phyloP scores from a whole-genome alignment of 805 yeast genomes.

The Cyberlindnera nakhonratchasimensis region DNA sequence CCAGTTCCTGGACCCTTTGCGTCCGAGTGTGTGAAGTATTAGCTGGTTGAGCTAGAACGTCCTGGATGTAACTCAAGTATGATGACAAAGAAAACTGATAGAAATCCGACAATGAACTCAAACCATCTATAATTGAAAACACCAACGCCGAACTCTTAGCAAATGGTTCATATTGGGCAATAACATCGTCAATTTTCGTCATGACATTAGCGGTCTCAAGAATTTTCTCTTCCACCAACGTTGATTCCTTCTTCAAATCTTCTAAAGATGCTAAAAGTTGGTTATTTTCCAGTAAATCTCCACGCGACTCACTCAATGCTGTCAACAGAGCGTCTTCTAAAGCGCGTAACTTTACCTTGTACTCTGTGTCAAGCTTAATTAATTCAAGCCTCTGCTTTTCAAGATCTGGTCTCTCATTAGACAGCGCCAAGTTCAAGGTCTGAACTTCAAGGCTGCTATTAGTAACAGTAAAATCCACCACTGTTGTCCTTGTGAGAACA shows the following conservation, averaged over 20 bases:
- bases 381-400: constrained; percentile 55
- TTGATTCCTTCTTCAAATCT: constrained; percentile 58
- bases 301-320: constrained; percentile 53
- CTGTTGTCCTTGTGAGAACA: constrained; percentile 57
- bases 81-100: constrained; percentile 57
- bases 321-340: constrained; percentile 59
- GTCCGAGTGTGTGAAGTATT: neutral
- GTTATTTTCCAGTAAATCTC: constrained; percentile 67
- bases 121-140: constrained; percentile 42
- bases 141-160: constrained; percentile 54
- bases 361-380: constrained; percentile 54
- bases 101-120: constrained; percentile 43
- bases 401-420: constrained; percentile 59
- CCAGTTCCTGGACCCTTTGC: constrained; percentile 31
- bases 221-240: constrained; percentile 49
- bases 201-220: constrained; percentile 53
- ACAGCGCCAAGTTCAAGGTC: constrained; percentile 54
- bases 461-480: constrained; percentile 73
- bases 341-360: constrained; percentile 45
- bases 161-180: constrained; percentile 47
- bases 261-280: constrained; percentile 58
- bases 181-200: constrained; percentile 46
- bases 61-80: constrained; percentile 34
- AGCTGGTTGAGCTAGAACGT: constrained; percentile 25
- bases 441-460: constrained; percentile 60